Evolutionary conservation across 768 basidiomycete genomes (phyloP), one percentile per base, ranked within the genome.

Genomic region (Terana coerulea): DNA sequence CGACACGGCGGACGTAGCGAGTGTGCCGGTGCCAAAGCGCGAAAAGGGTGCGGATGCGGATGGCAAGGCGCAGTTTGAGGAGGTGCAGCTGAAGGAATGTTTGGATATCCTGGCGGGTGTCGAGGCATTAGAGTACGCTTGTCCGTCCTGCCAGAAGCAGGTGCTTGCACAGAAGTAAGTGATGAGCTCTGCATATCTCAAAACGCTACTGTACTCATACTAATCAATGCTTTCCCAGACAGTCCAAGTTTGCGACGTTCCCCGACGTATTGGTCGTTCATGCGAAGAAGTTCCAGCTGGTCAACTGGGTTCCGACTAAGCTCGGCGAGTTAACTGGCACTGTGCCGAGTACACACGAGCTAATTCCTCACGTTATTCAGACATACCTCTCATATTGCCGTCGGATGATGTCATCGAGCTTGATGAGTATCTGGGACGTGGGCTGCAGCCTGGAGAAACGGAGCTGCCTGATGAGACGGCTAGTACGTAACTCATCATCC

Each of bases 261-360:
- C 97, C 97, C 0, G 79, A 93, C 10, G 81, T 92, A 1, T 76
- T 98, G 0, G 84, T 95, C 7, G 67, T 99, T 1, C 95, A 97
- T 56, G 86, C 92, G 36, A 91, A 89, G 64, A 95, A 95, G 61
- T 98, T 97, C 73, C 90, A 94, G 67, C 78, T 95, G 3, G 86
- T 93, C 35, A 92, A 93, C 59, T 98, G 97, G 97, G 91, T 99
- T 1, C 97, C 97, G 0, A 78, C 86, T 3, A 99, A 99, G 69
- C 76, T 98, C 25, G 91, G 93, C 92, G 55, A 15, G 81, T 17
- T 15, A 21, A 15, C 17, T 14, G 19, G 28, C 26, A n/a, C n/a
- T n/a, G n/a, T n/a, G n/a, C n/a, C n/a, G n/a, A n/a, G 28, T 40
- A 14, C 9, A 33, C 15, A n/a, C n/a, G n/a, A n/a, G n/a, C 47